Base-by-base conservation (phyloP, 352 stramenopile species). In the Globisporangium spiculum region DNA sequence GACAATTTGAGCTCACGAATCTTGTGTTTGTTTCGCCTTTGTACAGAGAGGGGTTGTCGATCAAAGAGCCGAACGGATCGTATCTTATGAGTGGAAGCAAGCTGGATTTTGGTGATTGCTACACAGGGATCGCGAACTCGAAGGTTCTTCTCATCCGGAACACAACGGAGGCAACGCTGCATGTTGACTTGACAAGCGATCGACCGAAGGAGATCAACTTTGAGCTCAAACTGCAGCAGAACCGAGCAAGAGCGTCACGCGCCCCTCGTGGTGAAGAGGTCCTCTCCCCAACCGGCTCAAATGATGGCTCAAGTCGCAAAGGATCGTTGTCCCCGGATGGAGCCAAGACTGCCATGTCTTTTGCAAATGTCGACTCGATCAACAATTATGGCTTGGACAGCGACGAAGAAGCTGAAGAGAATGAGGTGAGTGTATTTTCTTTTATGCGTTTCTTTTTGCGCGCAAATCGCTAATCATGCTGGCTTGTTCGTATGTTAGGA, bases 51-150 rank as follows among this genome's bases (percentile, higher is more conserved):
- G 89, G 89, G 26, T 36, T 97, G 22, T 94, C 86, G 3, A 94
- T 97, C 62, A 93, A 93, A 71, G 88, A 96, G 52, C 81, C 87
- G 1, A 92, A 68, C 63, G 88, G 88, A 44, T 93, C 87, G 50
- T 93, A 88, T 52, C 68, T 97, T 1, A 94, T 92, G 85, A 96
- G 88, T 63, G 89, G 89, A 20, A 95, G 88, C 71, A 88, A 91
- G 44, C 67, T 97, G 56, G 88, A 97, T 76, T 97, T 96, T 72
- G 89, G 89, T 9, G 89, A 97, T 71, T 96, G 88, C 64, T 97
- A 95, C 73, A 88, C 85, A 5, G 88, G 87, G 30, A 89, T 95
- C 16, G 74, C 88, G 16, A 92, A 88, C 26, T 92, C 86, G 10
- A 97, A 96, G 71, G 77, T 87, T 4, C 79, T 97, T 18, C 61